A percentile compares a stretch with the other conserved stretches of the same genome.
These are phyloP conservation scores for Heracleum sosnowskyi DNA, from an alignment of 129 eudicot species.

Conservation along the genomic window DNA sequence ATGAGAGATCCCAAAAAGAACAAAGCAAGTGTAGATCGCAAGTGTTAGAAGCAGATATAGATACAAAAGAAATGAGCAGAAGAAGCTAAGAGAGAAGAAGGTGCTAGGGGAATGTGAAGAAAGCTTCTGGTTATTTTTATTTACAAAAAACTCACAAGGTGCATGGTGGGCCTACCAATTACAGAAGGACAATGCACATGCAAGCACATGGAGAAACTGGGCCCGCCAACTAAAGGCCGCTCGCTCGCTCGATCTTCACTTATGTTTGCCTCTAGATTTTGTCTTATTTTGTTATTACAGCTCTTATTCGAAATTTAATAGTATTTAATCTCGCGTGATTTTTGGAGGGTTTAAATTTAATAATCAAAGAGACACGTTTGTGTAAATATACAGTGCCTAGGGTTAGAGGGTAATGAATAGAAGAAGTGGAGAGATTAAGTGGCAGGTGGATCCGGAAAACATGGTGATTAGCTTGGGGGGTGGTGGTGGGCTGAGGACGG, in stretches of 20 bases:
- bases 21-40: neutral
- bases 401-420: neutral
- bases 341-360: neutral
- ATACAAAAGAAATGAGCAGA: neutral
- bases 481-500: neutral
- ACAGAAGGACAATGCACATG: constrained; percentile 6
- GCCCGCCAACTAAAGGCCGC: constrained; percentile 1
- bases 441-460: constrained; percentile 11
- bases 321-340: neutral
- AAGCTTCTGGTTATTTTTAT: neutral
- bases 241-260: neutral
- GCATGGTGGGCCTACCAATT: neutral
- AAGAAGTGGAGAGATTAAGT: neutral
- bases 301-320: neutral
- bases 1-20: neutral
- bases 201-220: constrained; percentile 2
- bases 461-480: neutral
- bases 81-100: neutral
- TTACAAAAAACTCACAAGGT: neutral
- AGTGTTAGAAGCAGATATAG: no score
- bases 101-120: neutral
- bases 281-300: neutral
- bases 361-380: neutral
- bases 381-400: neutral
- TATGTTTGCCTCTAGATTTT: neutral